Evolutionary conservation across 768 basidiomycete genomes (phyloP).

Genomic region (Boletus tomentosulus): DNA sequence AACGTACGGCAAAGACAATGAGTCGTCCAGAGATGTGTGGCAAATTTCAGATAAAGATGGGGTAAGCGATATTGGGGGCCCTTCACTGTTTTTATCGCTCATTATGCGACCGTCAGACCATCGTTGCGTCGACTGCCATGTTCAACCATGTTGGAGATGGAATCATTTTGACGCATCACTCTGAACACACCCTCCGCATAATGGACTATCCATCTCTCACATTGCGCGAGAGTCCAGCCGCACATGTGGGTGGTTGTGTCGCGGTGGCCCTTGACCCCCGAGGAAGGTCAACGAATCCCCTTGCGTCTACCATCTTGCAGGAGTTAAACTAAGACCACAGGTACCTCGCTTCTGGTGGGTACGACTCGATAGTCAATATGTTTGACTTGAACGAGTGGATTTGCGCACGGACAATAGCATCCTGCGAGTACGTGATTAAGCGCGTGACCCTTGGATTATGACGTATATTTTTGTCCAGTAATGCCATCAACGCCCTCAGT

Average conservation of each 20-base stretch:
- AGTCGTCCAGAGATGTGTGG: conserved; percentile 52
- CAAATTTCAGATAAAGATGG: conserved; percentile 33
- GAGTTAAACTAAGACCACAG: conserved; percentile 30
- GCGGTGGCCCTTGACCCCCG: conserved; percentile 78
- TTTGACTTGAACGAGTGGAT: conserved; percentile 82
- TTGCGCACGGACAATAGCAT: conserved; percentile 67
- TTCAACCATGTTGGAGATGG: conserved; percentile 77
- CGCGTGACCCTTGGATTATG: background rate
- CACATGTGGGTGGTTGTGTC: conserved; percentile 78
- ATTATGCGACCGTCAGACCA: conserved; percentile 31
- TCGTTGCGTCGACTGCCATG: conserved; percentile 58
- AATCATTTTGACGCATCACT: conserved; percentile 59
- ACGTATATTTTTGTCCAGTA: conserved; percentile 35
- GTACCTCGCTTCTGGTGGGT: conserved; percentile 76
- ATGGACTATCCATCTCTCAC: conserved; percentile 64
- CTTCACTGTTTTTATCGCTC: background rate
- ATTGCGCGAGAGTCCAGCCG: conserved; percentile 57
- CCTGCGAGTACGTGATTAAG: conserved; percentile 64
- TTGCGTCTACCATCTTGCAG: background rate
- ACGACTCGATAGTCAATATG: conserved; percentile 79
- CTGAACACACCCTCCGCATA: conserved; percentile 62
- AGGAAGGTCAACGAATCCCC: conserved; percentile 45
- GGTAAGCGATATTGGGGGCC: background rate
- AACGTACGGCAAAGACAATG: conserved; percentile 50
- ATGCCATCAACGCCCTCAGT: conserved; percentile 67